A percentile compares a stretch with the other conserved stretches of the same genome.
Evolutionary conservation across 2,329 filamentous ascomycete species (phyloP).

Genomic region (Stemphylium beticola): DNA sequence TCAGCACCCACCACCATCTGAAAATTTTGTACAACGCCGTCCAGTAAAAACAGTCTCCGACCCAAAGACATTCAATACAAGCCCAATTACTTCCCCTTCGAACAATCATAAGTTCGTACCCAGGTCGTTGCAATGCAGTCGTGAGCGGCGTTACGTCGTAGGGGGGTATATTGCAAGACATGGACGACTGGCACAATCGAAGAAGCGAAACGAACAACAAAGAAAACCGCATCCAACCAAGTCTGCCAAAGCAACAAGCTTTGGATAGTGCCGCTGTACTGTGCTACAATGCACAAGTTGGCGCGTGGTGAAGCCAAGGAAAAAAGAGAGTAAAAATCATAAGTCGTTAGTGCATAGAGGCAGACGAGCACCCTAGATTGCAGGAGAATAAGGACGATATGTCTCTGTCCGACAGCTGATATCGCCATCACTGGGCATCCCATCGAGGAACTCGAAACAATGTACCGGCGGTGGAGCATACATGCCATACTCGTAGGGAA

Average conservation of each 20-base stretch:
- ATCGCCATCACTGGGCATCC: slow-evolving; percentile 14
- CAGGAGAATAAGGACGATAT: background rate
- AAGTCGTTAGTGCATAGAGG: slow-evolving; percentile 1
- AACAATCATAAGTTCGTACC: slow-evolving; percentile 16
- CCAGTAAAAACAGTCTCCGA: slow-evolving; percentile 4
- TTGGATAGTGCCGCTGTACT: slow-evolving; percentile 1
- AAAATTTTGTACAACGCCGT: slow-evolving; percentile 5
- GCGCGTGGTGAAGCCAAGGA: background rate
- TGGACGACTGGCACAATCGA: slow-evolving; percentile 11
- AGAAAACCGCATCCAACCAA: slow-evolving; percentile 11
- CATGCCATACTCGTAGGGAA: slow-evolving; percentile 5
- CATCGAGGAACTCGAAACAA: slow-evolving; percentile 11
- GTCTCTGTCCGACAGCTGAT: background rate
- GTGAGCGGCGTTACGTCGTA: slow-evolving; percentile 35
- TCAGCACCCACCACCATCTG: background rate
- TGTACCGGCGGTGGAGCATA: slow-evolving; percentile 2
- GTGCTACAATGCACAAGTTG: slow-evolving; percentile 14
- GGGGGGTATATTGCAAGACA: slow-evolving; percentile 32
- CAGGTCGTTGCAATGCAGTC: slow-evolving; percentile 30
- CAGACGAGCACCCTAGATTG: background rate
- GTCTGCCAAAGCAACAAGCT: slow-evolving; percentile 24
- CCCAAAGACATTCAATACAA: background rate
- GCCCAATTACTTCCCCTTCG: slow-evolving; percentile 21
- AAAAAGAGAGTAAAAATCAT: slow-evolving; percentile 11
- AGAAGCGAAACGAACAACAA: slow-evolving; percentile 1